Conservation (phyloP, 2,329 filamentous ascomycete species). For the Pseudonectria buxi region DNA sequence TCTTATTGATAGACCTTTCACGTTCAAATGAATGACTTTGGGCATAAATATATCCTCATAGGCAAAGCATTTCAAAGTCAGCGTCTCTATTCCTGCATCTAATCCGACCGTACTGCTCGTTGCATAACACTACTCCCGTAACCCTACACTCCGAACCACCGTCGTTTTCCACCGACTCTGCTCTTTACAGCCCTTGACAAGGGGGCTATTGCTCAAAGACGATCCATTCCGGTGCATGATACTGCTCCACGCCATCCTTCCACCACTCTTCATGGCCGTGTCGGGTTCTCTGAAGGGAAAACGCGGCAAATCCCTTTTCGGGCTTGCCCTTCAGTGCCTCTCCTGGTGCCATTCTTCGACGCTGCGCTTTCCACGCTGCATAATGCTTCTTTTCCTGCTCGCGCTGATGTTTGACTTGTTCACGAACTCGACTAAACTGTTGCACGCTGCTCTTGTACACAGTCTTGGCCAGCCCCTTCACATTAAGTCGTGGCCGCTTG, state of each 20-base stretch:
- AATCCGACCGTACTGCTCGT: no score
- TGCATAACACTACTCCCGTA: no score
- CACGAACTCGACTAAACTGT: conserved; percentile 20
- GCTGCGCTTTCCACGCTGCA: conserved; percentile 22
- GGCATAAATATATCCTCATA: no score
- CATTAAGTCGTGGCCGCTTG: conserved; percentile 19
- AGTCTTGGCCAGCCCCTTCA: conserved; percentile 24
- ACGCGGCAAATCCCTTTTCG: conserved; percentile 17
- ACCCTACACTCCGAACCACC: not conserved
- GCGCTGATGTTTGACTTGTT: conserved; percentile 21
- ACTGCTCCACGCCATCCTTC: conserved; percentile 28
- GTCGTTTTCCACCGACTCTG: not conserved
- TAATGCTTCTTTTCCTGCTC: conserved; percentile 20
- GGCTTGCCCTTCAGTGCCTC: conserved; percentile 19
- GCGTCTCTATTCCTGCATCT: no score
- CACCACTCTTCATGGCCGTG: conserved; percentile 28
- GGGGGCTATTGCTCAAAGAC: conserved; percentile 15
- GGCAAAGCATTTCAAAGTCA: no score
- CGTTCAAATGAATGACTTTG: not conserved
- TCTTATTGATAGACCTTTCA: conserved; percentile 1
- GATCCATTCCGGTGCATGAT: conserved; percentile 27
- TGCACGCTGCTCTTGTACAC: conserved; percentile 20
- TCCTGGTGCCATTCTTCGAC: conserved; percentile 17
- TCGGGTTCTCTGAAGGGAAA: conserved; percentile 17
- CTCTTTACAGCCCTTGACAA: not conserved